A percentile compares a stretch with the other conserved stretches of the same genome.
Conservation (phyloP, 208 protist species). For the Wallacemonas sp. region DNA sequence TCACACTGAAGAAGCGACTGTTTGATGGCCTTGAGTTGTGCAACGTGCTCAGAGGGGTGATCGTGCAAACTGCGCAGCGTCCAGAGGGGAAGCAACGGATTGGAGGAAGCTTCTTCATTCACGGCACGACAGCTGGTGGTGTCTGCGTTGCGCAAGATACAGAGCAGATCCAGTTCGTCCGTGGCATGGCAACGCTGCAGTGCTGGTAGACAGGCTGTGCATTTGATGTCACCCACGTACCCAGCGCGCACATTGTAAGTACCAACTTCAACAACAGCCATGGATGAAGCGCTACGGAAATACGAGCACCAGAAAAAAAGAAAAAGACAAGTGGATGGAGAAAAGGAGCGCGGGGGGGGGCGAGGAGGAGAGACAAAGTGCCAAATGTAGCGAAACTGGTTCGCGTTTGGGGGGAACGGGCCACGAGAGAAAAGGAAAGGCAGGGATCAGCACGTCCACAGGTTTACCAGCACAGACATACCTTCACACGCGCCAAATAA, state of each 20-base stretch:
- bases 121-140: slow-evolving; percentile 4
- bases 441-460: no score
- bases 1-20: slow-evolving; percentile 39
- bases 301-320: no score
- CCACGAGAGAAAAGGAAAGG: neutral
- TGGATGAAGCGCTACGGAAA: no score
- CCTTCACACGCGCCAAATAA: neutral
- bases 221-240: slow-evolving; percentile 70
- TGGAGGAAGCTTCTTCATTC: slow-evolving; percentile 4
- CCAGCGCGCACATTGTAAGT: slow-evolving; percentile 63
- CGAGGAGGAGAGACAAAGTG: neutral
- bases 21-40: slow-evolving; percentile 48
- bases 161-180: slow-evolving; percentile 48
- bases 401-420: no score
- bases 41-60: slow-evolving; percentile 47
- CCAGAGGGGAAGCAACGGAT: slow-evolving; percentile 47
- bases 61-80: slow-evolving; percentile 38
- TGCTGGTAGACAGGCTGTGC: slow-evolving; percentile 46
- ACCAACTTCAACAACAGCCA: slow-evolving; percentile 86
- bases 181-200: slow-evolving; percentile 23
- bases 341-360: slow-evolving; percentile 2
- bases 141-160: slow-evolving; percentile 43
- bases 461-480: no score
- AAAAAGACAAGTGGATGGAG: neutral
- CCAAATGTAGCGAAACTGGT: no score